Base-by-base conservation (phyloP, 2,329 filamentous ascomycete genomes). In the Amauroascus niger region DNA sequence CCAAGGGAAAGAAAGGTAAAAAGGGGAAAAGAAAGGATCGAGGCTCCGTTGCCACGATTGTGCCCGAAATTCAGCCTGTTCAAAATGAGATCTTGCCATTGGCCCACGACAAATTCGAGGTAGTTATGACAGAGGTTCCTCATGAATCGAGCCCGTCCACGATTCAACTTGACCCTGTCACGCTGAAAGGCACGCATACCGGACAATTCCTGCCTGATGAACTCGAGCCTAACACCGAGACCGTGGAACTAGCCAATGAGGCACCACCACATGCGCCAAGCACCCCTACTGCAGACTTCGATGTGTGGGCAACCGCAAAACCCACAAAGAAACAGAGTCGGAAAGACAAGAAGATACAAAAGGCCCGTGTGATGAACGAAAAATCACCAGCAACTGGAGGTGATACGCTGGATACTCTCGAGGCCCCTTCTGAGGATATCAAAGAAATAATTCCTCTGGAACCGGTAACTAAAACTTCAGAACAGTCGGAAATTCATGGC, bases 21-120 rank as follows among this genome's bases (percentile, higher is more conserved):
- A 62, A 59, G 35, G 58, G 54, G n/a, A 62, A 61, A 55, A 64
- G 59, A 32, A 46, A 53, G 22, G 13, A n/a, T 28, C 41, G 32
- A 18, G n/a, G 13, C 24, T 39, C 41, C 7, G 9, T 39, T 30
- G 32, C 16, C 14, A 39, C 22, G 14, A 13, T 13, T 28, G 30
- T 20, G 32, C 22, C 50, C 8, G 18, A 28, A 39, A n/a, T 30
- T 32, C 13, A 39, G 39, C 16, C 43, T 13, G n/a, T 6, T 14
- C 22, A 16, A 20, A 40, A 4, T 13, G 43, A 53, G n/a, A 14
- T 24, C 7, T 32, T 18, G 6, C 37, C n/a, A 28, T 28, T 20
- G 5, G 8, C 37, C 16, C 20, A 50, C 16, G 18, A 53, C 2
- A n/a, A 32, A 43, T 6, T 26, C 5, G 20, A 40, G n/a, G 18